Percentiles rank a stretch among this genome's conserved stretches.
Conservation (phyloP, 371 early-diverging fungal species). For the Lichtheimia corymbifera region DNA sequence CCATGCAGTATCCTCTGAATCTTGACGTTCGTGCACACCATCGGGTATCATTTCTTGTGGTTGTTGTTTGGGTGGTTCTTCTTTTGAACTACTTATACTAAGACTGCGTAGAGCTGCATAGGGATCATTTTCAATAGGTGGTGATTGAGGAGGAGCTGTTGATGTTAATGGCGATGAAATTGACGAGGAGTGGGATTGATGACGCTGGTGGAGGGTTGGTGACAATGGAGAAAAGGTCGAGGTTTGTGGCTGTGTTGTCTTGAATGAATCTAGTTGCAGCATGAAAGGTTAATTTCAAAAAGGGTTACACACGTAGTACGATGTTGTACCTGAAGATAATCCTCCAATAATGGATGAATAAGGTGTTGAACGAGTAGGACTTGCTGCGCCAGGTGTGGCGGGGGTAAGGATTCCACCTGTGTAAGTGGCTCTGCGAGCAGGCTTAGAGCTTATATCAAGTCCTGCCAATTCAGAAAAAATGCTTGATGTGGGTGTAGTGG, state of each 20-base stretch:
- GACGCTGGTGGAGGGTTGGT: not conserved
- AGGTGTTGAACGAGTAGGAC: conserved; percentile 3
- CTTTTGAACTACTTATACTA: conserved; percentile 2
- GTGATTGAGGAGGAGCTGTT: not conserved
- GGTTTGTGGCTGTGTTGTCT: conserved; percentile 3
- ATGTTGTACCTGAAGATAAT: not conserved
- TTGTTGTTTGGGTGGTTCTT: conserved; percentile 3
- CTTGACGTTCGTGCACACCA: conserved; percentile 11
- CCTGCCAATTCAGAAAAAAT: conserved; percentile 36
- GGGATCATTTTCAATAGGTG: conserved; percentile 16
- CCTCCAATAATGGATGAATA: not conserved
- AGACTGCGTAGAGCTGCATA: conserved; percentile 24
- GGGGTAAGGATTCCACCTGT: conserved; percentile 37
- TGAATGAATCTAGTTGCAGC: not conserved
- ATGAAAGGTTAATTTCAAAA: not conserved
- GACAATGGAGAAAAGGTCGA: conserved; percentile 1
- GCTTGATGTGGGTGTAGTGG: conserved; percentile 12
- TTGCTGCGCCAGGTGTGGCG: conserved; percentile 12
- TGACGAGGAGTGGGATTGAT: not conserved
- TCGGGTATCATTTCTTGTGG: not conserved
- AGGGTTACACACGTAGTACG: not conserved
- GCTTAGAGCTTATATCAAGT: conserved; percentile 18
- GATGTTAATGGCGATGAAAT: too few species aligned
- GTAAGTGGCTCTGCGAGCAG: conserved; percentile 26
- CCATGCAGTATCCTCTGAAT: conserved; percentile 15